phyloP scores from a whole-genome alignment of 2,329 filamentous ascomycete species.

The Raffaelea albimanens region DNA sequence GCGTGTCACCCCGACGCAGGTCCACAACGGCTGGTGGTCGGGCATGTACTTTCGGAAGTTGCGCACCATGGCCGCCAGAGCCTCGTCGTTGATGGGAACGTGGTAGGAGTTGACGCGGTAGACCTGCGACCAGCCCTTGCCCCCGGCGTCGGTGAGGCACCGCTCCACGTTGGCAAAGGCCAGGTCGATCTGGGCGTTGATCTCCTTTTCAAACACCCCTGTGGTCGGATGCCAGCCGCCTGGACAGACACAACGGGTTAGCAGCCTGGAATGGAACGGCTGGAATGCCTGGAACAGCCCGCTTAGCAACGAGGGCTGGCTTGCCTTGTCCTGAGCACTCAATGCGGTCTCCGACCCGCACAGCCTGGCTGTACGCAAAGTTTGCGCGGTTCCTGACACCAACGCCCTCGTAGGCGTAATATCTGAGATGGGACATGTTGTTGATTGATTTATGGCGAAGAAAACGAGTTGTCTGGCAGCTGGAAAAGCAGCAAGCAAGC shows the following conservation, averaged over 20 bases:
- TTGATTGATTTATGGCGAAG: no score
- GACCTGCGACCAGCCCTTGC: slow-evolving; percentile 20
- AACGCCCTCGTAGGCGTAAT: neutral
- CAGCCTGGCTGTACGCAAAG: neutral
- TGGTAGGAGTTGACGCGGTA: neutral
- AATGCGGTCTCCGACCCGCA: neutral
- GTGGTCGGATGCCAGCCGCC: neutral
- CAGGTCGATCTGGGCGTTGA: slow-evolving; percentile 27
- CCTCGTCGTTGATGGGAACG: neutral
- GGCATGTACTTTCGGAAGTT: neutral
- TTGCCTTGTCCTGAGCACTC: neutral
- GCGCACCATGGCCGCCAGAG: neutral
- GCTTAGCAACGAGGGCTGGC: no score
- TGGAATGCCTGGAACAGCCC: no score
- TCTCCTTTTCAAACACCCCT: neutral
- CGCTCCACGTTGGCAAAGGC: slow-evolving; percentile 45
- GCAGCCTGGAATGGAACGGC: no score
- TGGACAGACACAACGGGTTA: no score
- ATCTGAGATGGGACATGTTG: neutral
- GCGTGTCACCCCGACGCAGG: neutral
- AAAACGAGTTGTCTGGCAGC: no score
- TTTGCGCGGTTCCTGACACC: neutral
- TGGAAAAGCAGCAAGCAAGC: no score
- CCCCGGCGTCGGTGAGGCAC: slow-evolving; percentile 37
- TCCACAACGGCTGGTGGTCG: neutral